phyloP scores from a whole-genome alignment of 1,284 basidiomycete species.

The Heterobasidion annosum region DNA sequence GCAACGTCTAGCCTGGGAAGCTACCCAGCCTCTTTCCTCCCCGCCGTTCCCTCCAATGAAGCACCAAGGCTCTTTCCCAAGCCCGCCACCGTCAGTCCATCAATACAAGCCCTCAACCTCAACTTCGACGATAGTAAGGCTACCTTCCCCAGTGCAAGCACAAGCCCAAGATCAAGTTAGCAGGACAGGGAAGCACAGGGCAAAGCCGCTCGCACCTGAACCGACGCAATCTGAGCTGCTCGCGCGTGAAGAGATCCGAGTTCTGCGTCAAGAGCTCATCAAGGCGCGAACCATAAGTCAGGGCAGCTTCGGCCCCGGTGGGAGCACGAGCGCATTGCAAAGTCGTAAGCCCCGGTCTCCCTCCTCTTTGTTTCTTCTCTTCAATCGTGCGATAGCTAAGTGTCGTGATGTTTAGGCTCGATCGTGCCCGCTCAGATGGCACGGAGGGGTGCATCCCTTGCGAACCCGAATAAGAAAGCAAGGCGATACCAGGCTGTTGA shows the following conservation, averaged over 20 bases:
- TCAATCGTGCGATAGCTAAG: neutral
- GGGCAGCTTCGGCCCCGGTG: constrained; percentile 6
- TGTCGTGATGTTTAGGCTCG: constrained; percentile 12
- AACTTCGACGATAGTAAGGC: too few relatives aligned
- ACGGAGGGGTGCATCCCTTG: constrained; percentile 55
- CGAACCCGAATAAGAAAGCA: constrained; percentile 67
- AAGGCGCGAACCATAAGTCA: constrained; percentile 11
- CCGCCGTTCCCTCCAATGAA: too few relatives aligned
- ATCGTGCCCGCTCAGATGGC: constrained; percentile 17
- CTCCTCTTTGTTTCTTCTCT: neutral
- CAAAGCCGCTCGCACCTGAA: constrained; percentile 3
- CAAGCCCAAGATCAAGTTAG: neutral
- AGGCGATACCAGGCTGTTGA: constrained; percentile 57
- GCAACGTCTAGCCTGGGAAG: too few relatives aligned
- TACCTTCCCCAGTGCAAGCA: neutral
- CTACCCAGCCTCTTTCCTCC: too few relatives aligned
- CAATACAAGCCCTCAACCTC: too few relatives aligned
- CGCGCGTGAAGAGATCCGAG: constrained; percentile 13
- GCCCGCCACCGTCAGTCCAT: too few relatives aligned
- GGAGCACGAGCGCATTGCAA: constrained; percentile 10
- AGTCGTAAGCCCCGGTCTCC: neutral
- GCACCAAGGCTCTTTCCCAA: too few relatives aligned
- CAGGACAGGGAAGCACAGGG: constrained; percentile 5
- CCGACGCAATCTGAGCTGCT: constrained; percentile 14
- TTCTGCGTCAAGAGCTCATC: constrained; percentile 14